These are phyloP conservation scores for Saccharomycopsis lassenensis DNA, from an alignment of 805 yeast genomes.

Conservation along the genomic window DNA sequence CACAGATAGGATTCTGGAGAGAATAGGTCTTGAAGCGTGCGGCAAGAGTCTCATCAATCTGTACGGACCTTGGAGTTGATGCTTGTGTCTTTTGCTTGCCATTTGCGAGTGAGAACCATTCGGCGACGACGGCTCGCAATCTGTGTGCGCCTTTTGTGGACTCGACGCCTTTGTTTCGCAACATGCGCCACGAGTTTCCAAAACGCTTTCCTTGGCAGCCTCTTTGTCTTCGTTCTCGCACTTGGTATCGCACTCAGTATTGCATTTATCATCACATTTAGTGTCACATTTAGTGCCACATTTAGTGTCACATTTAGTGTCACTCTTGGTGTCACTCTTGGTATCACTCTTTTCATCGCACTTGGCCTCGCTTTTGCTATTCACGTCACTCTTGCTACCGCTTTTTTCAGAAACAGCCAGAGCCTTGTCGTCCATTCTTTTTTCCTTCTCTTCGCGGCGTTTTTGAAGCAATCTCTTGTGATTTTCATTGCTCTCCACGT, in stretches of 20 bases:
- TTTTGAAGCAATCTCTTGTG: constrained; percentile 55
- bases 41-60: constrained; percentile 72
- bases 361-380: not conserved
- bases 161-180: not conserved
- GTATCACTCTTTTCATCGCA: not conserved
- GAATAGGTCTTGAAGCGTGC: constrained; percentile 70
- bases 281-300: not conserved
- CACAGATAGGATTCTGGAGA: constrained; percentile 52
- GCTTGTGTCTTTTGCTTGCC: constrained; percentile 1
- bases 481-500: constrained; percentile 56
- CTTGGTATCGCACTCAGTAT: too few species aligned
- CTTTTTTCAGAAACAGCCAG: not conserved
- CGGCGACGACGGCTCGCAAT: not conserved
- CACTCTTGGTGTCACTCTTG: constrained; percentile 17
- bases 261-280: too few species aligned
- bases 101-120: too few species aligned
- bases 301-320: constrained; percentile 18
- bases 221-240: not conserved
- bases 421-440: constrained; percentile 3
- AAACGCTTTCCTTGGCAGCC: not conserved
- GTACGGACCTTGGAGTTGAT: constrained; percentile 51
- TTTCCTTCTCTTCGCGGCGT: constrained; percentile 45
- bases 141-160: not conserved
- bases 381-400: too few species aligned
- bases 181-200: not conserved